Evolutionary conservation across 192 early-diverging fungal genomes (phyloP), one percentile per base, ranked within the genome.

Genomic region (Rhizoclosmatium sp.): DNA sequence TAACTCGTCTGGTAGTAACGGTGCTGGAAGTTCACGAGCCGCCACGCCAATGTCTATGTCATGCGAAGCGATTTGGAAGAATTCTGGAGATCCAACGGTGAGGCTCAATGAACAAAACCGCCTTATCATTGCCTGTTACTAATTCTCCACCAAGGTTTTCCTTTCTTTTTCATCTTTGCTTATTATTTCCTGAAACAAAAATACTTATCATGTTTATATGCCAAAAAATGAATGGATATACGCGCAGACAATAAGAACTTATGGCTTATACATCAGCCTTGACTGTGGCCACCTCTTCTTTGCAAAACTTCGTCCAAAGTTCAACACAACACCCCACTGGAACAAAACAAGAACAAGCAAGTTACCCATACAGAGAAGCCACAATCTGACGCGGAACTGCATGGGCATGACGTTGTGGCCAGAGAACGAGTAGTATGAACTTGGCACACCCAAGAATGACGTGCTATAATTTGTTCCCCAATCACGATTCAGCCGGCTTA

Each of bases 341-440:
- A 77, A 86, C 49, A 69, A 2, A 3, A 84, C 46, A 0, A 83
- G 65, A 23, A 74, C 81, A 14, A 80, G 0, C 12, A 86, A 59
- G 59, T 86, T 86, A 41, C 51, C 76, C 23, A 84, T 45, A 0
- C 46, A 45, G 12, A 86, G 61, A n/a, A 51, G 16, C 80, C 79
- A 93, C 58, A 94, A 83, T 39, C 84, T 74, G 84, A 85, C 89
- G 31, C 93, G 82, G 82, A 92, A 92, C 39, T 68, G 82, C 1
- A 44, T 65, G 23, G 93, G 93, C 67, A 95, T 75, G 10, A 95
- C 89, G 67, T 94, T 95, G 85, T 94, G 91, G 58, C 92, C 93
- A 1, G 82, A 64, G n/a, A 87, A 84, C 21, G 85, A 85, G 78
- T 94, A 92, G 77, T 92, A 95, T 1, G 56, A 69, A 41, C 83